phyloP scores from a whole-genome alignment of 371 early-diverging fungal species.

The Mucor piriformis region DNA sequence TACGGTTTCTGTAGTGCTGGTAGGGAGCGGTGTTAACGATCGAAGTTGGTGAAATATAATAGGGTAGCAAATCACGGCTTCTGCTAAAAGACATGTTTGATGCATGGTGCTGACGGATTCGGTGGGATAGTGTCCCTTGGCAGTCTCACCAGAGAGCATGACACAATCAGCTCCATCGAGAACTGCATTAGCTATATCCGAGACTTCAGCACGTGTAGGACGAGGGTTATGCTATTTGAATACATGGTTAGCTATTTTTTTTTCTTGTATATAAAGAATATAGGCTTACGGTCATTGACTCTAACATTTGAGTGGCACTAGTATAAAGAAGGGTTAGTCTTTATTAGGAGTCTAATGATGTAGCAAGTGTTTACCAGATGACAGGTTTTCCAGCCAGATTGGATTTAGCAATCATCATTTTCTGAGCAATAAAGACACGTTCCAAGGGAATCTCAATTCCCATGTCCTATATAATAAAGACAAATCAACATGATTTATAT shows the following conservation, averaged over 20 bases:
- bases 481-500: neutral
- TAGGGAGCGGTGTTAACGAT: conserved; percentile 70
- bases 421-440: conserved; percentile 93
- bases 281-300: conserved; percentile 86
- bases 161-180: conserved; percentile 97
- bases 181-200: conserved; percentile 98
- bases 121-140: conserved; percentile 86
- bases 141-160: conserved; percentile 99
- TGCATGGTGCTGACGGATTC: conserved; percentile 80
- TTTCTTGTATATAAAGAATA: conserved; percentile 1
- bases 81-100: conserved; percentile 74
- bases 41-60: conserved; percentile 82
- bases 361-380: conserved; percentile 64
- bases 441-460: conserved; percentile 96
- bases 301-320: conserved; percentile 98
- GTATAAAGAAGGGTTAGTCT: no score
- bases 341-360: no score
- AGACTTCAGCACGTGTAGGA: conserved; percentile 99
- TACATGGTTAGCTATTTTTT: neutral
- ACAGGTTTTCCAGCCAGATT: conserved; percentile 95
- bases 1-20: conserved; percentile 88
- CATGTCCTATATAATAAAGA: conserved; percentile 64
- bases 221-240: conserved; percentile 73
- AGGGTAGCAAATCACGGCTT: conserved; percentile 78
- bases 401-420: conserved; percentile 96